These are phyloP conservation scores for Polyplosphaeria fusca DNA, from an alignment of 495 filamentous ascomycete species.

Conservation along the genomic window DNA sequence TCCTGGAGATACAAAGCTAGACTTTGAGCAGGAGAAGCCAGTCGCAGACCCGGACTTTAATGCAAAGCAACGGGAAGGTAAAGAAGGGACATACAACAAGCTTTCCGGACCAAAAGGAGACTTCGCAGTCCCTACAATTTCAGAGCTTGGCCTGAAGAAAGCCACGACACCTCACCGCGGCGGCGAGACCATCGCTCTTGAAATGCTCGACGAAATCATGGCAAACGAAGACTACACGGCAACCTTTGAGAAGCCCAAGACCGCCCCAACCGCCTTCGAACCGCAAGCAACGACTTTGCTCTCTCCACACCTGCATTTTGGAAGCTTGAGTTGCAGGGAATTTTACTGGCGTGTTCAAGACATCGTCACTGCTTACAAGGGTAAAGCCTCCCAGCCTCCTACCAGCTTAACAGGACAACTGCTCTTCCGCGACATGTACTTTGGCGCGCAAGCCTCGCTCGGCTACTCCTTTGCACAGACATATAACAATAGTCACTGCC, in stretches of 20 bases:
- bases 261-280: constrained; percentile 64
- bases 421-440: constrained; percentile 75
- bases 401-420: constrained; percentile 65
- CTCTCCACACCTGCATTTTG: constrained; percentile 70
- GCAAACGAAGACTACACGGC: constrained; percentile 60
- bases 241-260: constrained; percentile 67
- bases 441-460: constrained; percentile 63
- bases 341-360: constrained; percentile 67
- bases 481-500: constrained; percentile 55
- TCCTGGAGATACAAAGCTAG: constrained; percentile 56
- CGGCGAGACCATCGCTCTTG: constrained; percentile 59
- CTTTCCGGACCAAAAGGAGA: constrained; percentile 60
- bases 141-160: constrained; percentile 58
- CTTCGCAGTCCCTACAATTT: constrained; percentile 59
- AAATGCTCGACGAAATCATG: constrained; percentile 50
- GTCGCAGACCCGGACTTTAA: constrained; percentile 54
- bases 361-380: constrained; percentile 48
- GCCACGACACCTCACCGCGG: constrained; percentile 61
- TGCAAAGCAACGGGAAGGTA: constrained; percentile 43
- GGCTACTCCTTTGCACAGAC: constrained; percentile 58
- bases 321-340: constrained; percentile 57
- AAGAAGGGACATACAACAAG: constrained; percentile 53
- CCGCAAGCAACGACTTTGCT: constrained; percentile 67
- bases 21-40: constrained; percentile 52
- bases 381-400: constrained; percentile 52